A percentile compares a stretch with the other conserved stretches of the same genome.
phyloP scores from a whole-genome alignment of 78 protist species.

The Speleostelium caveatum region DNA sequence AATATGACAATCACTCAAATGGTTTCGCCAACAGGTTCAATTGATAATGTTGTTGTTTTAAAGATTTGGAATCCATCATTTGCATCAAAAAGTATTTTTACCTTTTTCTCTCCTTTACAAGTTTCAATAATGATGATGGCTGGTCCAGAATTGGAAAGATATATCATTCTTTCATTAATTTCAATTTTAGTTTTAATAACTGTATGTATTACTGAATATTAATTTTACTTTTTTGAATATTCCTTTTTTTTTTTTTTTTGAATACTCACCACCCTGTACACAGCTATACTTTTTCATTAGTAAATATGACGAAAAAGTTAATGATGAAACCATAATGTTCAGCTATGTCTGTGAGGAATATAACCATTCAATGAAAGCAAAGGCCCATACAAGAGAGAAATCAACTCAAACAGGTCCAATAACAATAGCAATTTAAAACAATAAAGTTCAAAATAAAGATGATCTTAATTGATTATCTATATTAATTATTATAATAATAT shows the following conservation, averaged over 20 bases:
- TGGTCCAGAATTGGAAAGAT: not conserved
- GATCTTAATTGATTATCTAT: no score
- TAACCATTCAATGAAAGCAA: slow-evolving; percentile 5
- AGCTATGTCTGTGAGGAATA: slow-evolving; percentile 37
- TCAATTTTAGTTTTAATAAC: not conserved
- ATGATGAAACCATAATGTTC: slow-evolving; percentile 41
- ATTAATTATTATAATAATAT: no score
- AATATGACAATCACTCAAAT: slow-evolving; percentile 31
- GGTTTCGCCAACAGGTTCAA: slow-evolving; percentile 21
- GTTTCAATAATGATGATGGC: not conserved
- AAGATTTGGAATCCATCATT: slow-evolving; percentile 52
- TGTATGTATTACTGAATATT: slow-evolving; percentile 3
- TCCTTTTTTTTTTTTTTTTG: not conserved
- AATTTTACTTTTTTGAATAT: no score
- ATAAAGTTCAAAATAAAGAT: no score
- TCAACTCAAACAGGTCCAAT: slow-evolving; percentile 12
- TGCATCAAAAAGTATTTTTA: slow-evolving; percentile 14
- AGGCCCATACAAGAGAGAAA: not conserved
- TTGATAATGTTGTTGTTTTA: slow-evolving; percentile 36
- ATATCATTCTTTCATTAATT: not conserved
- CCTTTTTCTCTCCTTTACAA: slow-evolving; percentile 38
- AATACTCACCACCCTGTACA: not conserved
- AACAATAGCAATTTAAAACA: not conserved
- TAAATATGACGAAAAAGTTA: slow-evolving; percentile 24
- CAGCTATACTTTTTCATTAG: not conserved